Evolutionary conservation across 495 filamentous ascomycete genomes (phyloP), one percentile per base, ranked within the genome.

Genomic region (Acidiella bohemica): DNA sequence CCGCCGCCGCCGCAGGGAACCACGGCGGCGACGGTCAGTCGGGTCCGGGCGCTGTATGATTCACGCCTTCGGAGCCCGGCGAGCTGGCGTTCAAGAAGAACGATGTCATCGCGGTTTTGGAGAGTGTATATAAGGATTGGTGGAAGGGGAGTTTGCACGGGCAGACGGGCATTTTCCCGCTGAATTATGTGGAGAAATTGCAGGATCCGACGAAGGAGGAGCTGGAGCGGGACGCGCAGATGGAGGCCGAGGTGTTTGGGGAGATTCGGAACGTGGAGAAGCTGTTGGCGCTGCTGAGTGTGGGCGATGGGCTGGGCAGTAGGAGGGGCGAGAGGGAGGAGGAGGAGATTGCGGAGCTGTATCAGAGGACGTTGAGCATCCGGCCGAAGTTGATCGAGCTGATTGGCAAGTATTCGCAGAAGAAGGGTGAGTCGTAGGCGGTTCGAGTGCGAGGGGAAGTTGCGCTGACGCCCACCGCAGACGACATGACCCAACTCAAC

Each of bases 241-340:
- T 94, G 83, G 90, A 97, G 58, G 77, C 76, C 5, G 92, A 97
- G 54, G 90, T 97, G 20, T 97, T 97, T 68, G 84, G 84, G 2
- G 84, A 97, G 66, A 94, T 96, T 49, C 90, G 93, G 67, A 97
- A 95, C 51, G 90, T 97, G 17, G 90, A 96, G 67, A 96, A 95
- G 62, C 65, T 97, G 20, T 68, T 97, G 51, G 90, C 92, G 7
- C 61, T 97, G 33, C 59, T 97, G 59, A 96, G 92, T 63, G 88
- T 90, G n/a, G 84, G 83, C 33, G 57, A 51, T 11, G 48, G 53
- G 21, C 39, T 41, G 39, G 4, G 36, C 4, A 45, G 36, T 13
- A 36, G 48, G 34, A 19, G 53, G 8, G 59, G 59, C 35, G 59
- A 52, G 42, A 49, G 59, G 24, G 59, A 61, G 24, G 88, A 81